Conservation (phyloP, 176 grass and related monocot genomes). For the Aegilops sharonensis region DNA sequence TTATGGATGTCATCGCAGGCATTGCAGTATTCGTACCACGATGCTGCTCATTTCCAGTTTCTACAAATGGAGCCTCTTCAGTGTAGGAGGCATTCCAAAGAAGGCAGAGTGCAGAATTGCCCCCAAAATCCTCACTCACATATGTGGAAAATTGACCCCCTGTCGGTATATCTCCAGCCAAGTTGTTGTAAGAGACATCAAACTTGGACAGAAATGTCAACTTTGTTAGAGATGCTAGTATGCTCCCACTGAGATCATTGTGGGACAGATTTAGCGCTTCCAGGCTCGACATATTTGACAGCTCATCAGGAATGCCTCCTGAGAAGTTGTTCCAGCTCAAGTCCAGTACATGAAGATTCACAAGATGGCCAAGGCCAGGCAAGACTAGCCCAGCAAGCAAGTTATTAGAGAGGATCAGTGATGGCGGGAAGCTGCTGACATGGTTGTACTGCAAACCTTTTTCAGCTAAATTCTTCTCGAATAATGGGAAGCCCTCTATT, state of each 20-base stretch:
- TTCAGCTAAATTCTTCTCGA: slow-evolving; percentile 38
- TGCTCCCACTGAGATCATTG: slow-evolving; percentile 58
- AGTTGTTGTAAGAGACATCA: slow-evolving; percentile 63
- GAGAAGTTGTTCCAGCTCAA: slow-evolving; percentile 64
- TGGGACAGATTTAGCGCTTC: slow-evolving; percentile 58
- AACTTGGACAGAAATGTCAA: slow-evolving; percentile 83
- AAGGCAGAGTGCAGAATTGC: slow-evolving; percentile 30
- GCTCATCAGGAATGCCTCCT: slow-evolving; percentile 59
- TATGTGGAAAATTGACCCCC: slow-evolving; percentile 86
- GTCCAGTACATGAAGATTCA: slow-evolving; percentile 40
- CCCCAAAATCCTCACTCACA: slow-evolving; percentile 3
- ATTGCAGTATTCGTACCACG: background rate
- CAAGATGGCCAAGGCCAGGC: slow-evolving; percentile 47
- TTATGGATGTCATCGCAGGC: background rate
- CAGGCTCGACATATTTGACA: slow-evolving; percentile 75
- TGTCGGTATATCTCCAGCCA: slow-evolving; percentile 52
- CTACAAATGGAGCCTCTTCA: background rate
- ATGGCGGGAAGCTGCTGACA: slow-evolving; percentile 68
- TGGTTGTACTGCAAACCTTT: slow-evolving; percentile 79
- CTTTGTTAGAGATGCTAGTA: slow-evolving; percentile 62
- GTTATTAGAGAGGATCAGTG: slow-evolving; percentile 68
- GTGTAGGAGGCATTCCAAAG: background rate
- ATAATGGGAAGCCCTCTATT: slow-evolving; percentile 32
- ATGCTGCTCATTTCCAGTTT: background rate
- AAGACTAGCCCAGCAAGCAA: slow-evolving; percentile 47